Percentiles rank a stretch among this genome's conserved stretches.
Evolutionary conservation across 768 basidiomycete genomes (phyloP).

Genomic region (Leccinum disarticulatum): DNA sequence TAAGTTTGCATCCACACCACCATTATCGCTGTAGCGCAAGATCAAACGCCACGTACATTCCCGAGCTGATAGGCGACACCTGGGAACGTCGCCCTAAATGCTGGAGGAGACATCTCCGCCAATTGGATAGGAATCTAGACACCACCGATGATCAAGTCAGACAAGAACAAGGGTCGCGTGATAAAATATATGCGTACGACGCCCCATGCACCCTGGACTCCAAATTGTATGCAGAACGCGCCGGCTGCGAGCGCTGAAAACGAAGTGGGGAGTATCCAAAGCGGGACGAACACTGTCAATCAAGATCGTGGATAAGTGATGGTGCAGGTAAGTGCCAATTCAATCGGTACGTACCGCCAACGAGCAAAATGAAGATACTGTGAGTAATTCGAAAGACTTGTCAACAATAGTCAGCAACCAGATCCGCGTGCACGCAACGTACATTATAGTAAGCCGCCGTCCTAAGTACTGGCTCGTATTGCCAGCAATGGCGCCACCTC

Average conservation of each 20-base stretch:
- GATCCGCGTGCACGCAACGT: neutral
- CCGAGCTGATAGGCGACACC: slow-evolving; percentile 86
- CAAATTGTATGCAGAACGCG: slow-evolving; percentile 85
- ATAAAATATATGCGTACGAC: slow-evolving; percentile 49
- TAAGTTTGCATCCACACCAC: neutral
- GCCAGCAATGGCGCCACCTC: slow-evolving; percentile 73
- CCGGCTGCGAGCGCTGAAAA: slow-evolving; percentile 76
- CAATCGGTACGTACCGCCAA: slow-evolving; percentile 21
- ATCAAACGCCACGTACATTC: slow-evolving; percentile 41
- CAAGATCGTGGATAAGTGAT: neutral
- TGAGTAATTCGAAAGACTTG: neutral
- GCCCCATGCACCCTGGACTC: slow-evolving; percentile 91
- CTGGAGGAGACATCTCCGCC: slow-evolving; percentile 83
- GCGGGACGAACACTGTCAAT: slow-evolving; percentile 54
- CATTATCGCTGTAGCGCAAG: too few species aligned
- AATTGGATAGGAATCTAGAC: slow-evolving; percentile 70
- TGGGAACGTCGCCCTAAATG: slow-evolving; percentile 86
- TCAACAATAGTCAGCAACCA: neutral
- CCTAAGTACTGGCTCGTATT: slow-evolving; percentile 74
- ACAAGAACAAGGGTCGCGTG: neutral
- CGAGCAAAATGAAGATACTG: slow-evolving; percentile 27
- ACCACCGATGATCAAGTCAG: neutral
- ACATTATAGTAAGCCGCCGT: slow-evolving; percentile 77
- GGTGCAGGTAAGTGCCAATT: neutral
- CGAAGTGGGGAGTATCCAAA: slow-evolving; percentile 78